Base-by-base conservation (phyloP, 345 rosid genomes). In the Eucalyptus cloeziana region DNA sequence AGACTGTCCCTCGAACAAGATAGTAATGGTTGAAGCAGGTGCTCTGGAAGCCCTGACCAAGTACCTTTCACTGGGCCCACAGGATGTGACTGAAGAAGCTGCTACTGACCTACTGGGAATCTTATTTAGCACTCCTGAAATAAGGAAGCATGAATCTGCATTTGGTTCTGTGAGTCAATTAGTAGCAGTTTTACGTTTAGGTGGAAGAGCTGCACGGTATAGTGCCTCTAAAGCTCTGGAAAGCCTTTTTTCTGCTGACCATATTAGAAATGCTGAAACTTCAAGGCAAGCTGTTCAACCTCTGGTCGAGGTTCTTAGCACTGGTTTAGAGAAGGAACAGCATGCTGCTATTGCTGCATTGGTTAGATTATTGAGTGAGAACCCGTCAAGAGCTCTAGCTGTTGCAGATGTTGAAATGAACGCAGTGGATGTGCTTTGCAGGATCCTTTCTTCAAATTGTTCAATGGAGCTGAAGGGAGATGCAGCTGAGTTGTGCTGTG, bases 351-450 rank as follows among this genome's bases (percentile, higher is more conserved):
- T 98, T 91, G 98, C 99, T 89, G 99, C 99, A 47, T 92, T 97
- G 94, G 96, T 98, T 91, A 96, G 97, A 92, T 92, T 98, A 91
- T 91, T 98, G 94, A 98, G 98, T 90, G 99, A 98, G 93, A 97
- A 97, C 93, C 98, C 99, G 54, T 97, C 99, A 87, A 95, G 96
- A 88, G 99, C 99, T 81, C 94, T 96, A 62, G 99, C 98, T 37
- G 99, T 96, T 91, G 97, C 99, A 89, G 99, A 98, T 92, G 98
- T 98, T 88, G 99, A 98, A 93, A 95, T 96, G 99, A 97, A 97
- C 87, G 99, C 99, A 3, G 98, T 98, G 83, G 99, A 98, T 91
- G 99, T 98, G 69, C 98, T 98, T 89, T 98, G 99, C 95, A 92
- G 95, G 93, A 98, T 98, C 91, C 99, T 98, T 81, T 97, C 98